Evolutionary conservation across 1,139 yeast genomes (phyloP).

Genomic region (Pichia sp.): DNA sequence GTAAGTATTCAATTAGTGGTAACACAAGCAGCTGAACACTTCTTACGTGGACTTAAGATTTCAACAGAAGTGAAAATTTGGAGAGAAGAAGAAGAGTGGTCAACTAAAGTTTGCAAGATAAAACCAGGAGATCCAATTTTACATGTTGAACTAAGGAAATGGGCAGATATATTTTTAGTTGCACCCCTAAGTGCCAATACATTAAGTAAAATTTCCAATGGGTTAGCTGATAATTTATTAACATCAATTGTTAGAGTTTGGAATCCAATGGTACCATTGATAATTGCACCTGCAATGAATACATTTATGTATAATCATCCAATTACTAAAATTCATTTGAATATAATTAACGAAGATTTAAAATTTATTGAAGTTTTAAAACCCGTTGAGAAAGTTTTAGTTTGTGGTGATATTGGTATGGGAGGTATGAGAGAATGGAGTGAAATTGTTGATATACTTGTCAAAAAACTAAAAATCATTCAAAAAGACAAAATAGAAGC

Average conservation of each 20-base stretch:
- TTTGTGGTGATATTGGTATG: conserved; percentile 94
- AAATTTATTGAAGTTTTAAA: conserved; percentile 73
- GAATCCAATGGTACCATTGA: conserved; percentile 82
- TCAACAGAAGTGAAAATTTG: conserved; percentile 82
- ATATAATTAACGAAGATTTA: conserved; percentile 51
- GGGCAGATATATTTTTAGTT: conserved; percentile 91
- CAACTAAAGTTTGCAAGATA: conserved; percentile 38
- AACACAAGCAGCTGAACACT: conserved; percentile 78
- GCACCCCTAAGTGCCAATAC: conserved; percentile 96
- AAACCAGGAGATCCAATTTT: conserved; percentile 54
- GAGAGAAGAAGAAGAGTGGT: conserved; percentile 95
- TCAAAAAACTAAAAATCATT: conserved; percentile 41
- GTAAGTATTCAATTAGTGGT: conserved; percentile 81
- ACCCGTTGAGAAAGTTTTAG: conserved; percentile 90
- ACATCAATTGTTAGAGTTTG: conserved; percentile 85
- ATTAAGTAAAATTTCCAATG: conserved; percentile 82
- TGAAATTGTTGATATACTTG: conserved; percentile 76
- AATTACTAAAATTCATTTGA: conserved; percentile 76
- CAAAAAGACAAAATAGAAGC: conserved; percentile 23
- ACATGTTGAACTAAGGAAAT: conserved; percentile 82
- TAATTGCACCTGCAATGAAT: conserved; percentile 96
- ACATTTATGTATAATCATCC: conserved; percentile 95
- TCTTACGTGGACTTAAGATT: conserved; percentile 68
- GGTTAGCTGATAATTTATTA: conserved; percentile 81
- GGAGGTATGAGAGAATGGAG: conserved; percentile 99